Evolutionary conservation across 371 early-diverging fungal species (phyloP).

Genomic region (Capillidium heterosporum): DNA sequence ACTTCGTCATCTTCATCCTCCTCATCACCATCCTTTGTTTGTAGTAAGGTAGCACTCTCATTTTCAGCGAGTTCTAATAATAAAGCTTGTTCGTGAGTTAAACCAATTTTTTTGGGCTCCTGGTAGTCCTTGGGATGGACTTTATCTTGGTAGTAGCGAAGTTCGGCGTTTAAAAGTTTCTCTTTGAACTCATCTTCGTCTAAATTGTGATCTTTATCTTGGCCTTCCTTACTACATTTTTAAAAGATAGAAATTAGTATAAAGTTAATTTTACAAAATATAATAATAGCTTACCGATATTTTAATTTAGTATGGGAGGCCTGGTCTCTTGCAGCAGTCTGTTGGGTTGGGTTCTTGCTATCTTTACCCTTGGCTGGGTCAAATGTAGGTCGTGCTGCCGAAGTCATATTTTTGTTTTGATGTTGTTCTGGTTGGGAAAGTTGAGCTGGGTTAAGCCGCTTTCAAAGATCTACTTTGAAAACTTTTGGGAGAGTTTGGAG

Average conservation of each 20-base stretch:
- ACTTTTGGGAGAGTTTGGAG: no score
- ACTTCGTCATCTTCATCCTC: conserved; percentile 15
- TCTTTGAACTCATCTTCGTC: conserved; percentile 14
- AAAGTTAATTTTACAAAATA: no score
- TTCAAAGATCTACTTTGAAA: no score
- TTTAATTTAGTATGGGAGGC: conserved; percentile 80
- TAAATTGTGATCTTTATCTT: conserved; percentile 15
- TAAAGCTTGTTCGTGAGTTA: conserved; percentile 11
- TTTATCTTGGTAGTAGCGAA: neutral
- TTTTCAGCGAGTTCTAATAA: conserved; percentile 19
- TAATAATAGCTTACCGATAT: conserved; percentile 26
- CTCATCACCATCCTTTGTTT: conserved; percentile 29
- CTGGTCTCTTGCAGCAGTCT: conserved; percentile 58
- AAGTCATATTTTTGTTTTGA: conserved; percentile 20
- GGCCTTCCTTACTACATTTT: conserved; percentile 12
- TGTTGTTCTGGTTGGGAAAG: neutral
- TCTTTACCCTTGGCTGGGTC: conserved; percentile 67
- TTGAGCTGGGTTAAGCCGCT: no score
- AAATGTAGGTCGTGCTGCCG: conserved; percentile 64
- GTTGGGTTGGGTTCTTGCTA: conserved; percentile 52
- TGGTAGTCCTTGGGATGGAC: conserved; percentile 6
- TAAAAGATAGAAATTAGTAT: neutral
- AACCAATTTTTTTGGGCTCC: conserved; percentile 8
- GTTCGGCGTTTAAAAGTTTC: conserved; percentile 29
- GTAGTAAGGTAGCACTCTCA: neutral